phyloP scores from a whole-genome alignment of 495 filamentous ascomycete species.

The Cercophora newfieldiana region DNA sequence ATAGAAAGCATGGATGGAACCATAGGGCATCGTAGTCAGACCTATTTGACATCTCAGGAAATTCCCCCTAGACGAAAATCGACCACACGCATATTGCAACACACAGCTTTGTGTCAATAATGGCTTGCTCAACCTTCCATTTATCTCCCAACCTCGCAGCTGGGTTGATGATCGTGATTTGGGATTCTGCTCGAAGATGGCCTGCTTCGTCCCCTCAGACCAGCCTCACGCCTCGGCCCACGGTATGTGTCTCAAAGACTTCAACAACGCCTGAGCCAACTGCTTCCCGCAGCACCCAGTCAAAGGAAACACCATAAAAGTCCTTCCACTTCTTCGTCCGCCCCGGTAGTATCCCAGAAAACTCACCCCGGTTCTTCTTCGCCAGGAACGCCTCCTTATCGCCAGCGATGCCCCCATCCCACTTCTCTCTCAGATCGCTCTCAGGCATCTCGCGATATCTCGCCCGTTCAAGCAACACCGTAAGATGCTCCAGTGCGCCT shows the following conservation, averaged over 20 bases:
- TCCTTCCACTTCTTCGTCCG: slow-evolving; percentile 81
- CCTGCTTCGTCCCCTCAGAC: background rate
- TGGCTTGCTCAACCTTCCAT: too few species aligned
- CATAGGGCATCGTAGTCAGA: too few species aligned
- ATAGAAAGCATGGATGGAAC: too few species aligned
- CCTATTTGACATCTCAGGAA: too few species aligned
- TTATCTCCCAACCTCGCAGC: too few species aligned
- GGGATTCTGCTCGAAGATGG: too few species aligned
- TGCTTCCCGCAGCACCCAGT: slow-evolving; percentile 76
- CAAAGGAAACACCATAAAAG: slow-evolving; percentile 73
- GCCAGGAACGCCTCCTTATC: slow-evolving; percentile 57
- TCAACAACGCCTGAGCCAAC: slow-evolving; percentile 79
- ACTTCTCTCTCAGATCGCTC: slow-evolving; percentile 67
- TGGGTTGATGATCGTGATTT: too few species aligned
- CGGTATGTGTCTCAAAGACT: slow-evolving; percentile 80
- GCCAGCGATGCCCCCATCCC: slow-evolving; percentile 72
- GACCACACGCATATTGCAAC: too few species aligned
- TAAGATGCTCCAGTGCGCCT: slow-evolving; percentile 64
- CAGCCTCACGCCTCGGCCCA: slow-evolving; percentile 68
- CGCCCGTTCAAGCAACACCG: slow-evolving; percentile 64
- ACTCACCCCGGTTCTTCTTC: slow-evolving; percentile 68
- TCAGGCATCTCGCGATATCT: slow-evolving; percentile 66
- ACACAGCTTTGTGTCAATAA: too few species aligned
- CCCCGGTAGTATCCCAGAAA: slow-evolving; percentile 67
- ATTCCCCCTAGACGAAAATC: too few species aligned